phyloP scores from a whole-genome alignment of 257 asterid species.

The Apocynum venetum region DNA sequence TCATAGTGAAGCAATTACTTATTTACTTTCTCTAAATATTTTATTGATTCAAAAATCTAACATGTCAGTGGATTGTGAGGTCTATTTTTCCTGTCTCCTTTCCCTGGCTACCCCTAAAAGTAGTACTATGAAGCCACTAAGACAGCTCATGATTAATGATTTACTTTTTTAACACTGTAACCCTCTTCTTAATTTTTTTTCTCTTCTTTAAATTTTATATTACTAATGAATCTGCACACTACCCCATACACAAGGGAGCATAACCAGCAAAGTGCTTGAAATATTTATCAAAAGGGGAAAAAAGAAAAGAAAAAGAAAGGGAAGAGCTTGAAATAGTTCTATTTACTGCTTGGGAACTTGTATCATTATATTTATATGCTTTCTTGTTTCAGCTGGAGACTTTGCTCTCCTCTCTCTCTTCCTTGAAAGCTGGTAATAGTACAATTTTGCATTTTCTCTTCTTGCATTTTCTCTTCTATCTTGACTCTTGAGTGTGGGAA shows the following conservation, averaged over 20 bases:
- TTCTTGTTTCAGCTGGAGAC: neutral
- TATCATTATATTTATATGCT: neutral
- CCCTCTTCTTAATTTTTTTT: neutral
- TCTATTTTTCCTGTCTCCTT: no score
- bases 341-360: neutral
- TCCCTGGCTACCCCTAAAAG: no score
- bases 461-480: no score
- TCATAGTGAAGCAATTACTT: no score
- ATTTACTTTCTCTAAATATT: no score
- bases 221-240: conserved; percentile 21
- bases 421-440: neutral
- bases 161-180: no score
- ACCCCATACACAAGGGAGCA: no score
- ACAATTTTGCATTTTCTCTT: no score
- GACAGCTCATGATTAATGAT: conserved; percentile 19
- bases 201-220: neutral
- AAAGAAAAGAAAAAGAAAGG: neutral
- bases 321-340: conserved; percentile 7
- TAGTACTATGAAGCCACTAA: neutral
- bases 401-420: neutral
- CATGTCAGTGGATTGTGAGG: no score
- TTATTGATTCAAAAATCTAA: no score
- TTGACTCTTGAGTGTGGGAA: no score
- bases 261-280: no score
- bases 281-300: neutral